phyloP scores from a whole-genome alignment of 208 protist species.

The Crithidia fasciculata region DNA sequence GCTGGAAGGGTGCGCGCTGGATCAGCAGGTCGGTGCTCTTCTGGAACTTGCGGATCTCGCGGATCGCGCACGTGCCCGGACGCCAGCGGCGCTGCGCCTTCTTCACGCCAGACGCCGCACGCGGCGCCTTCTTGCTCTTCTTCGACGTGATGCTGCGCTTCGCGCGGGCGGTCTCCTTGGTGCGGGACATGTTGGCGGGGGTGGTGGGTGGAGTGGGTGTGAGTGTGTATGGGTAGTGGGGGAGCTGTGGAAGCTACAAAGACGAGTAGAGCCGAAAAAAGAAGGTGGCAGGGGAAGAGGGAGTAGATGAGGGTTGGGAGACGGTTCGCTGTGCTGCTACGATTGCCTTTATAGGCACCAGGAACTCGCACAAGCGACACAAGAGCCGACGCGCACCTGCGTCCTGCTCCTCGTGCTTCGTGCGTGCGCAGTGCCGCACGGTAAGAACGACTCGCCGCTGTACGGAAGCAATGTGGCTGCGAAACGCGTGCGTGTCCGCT shows the following conservation, averaged over 20 bases:
- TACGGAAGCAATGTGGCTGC: too few species aligned
- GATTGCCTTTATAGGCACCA: too few species aligned
- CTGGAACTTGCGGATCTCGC: conserved; percentile 96
- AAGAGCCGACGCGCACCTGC: too few species aligned
- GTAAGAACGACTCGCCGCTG: too few species aligned
- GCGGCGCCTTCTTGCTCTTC: conserved; percentile 97
- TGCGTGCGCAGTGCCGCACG: too few species aligned
- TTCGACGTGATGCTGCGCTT: conserved; percentile 96
- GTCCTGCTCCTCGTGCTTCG: too few species aligned
- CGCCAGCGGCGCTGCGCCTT: conserved; percentile 96
- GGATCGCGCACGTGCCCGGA: conserved; percentile 97
- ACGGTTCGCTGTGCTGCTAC: not conserved
- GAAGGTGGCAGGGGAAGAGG: not conserved
- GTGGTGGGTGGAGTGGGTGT: not conserved
- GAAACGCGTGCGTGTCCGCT: not conserved
- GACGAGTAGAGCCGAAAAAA: not conserved
- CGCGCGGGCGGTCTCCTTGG: conserved; percentile 97
- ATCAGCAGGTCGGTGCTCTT: conserved; percentile 89
- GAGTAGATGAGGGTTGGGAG: not conserved
- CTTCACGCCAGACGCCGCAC: conserved; percentile 95
- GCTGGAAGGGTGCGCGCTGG: conserved; percentile 88
- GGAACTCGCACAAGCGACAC: too few species aligned
- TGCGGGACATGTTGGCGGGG: conserved; percentile 91
- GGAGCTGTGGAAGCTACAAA: not conserved
- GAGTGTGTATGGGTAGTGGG: conserved; percentile 9